phyloP scores from a whole-genome alignment of 176 grass and related monocot genomes.

The Triticum turgidum region DNA sequence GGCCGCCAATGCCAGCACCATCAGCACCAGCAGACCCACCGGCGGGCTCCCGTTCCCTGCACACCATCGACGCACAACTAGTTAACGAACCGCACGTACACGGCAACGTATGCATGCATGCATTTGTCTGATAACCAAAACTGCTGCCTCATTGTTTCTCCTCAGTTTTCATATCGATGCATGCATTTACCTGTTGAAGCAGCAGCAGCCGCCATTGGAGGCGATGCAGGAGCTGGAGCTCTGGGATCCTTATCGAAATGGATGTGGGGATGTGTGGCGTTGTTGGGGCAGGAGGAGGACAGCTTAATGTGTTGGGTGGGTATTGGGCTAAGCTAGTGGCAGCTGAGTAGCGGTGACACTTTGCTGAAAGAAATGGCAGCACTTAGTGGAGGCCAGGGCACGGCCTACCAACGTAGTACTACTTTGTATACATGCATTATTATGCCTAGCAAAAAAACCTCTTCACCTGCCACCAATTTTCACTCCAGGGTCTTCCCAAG shows the following conservation, averaged over 20 bases:
- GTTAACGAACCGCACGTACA: neutral
- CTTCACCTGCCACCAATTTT: constrained; percentile 33
- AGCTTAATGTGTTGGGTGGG: constrained; percentile 25
- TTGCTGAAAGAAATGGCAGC: neutral
- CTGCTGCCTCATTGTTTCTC: neutral
- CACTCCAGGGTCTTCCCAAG: neutral
- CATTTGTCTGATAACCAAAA: neutral
- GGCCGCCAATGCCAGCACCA: constrained; percentile 24
- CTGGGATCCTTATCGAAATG: neutral
- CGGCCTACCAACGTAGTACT: constrained; percentile 22
- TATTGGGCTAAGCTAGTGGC: constrained; percentile 15
- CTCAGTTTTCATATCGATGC: neutral
- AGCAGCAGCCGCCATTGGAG: constrained; percentile 29
- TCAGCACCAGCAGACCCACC: constrained; percentile 28
- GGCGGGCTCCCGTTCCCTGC: constrained; percentile 34
- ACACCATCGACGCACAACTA: neutral
- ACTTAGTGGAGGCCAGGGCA: constrained; percentile 37
- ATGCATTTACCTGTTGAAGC: constrained; percentile 23
- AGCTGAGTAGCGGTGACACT: constrained; percentile 10
- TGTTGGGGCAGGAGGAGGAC: neutral
- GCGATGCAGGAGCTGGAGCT: neutral
- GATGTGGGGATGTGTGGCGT: neutral
- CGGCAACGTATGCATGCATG: neutral
- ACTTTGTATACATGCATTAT: neutral
- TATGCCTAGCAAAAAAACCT: neutral